phyloP scores from a whole-genome alignment of 768 basidiomycete genomes.

The Lentinula lateritia region DNA sequence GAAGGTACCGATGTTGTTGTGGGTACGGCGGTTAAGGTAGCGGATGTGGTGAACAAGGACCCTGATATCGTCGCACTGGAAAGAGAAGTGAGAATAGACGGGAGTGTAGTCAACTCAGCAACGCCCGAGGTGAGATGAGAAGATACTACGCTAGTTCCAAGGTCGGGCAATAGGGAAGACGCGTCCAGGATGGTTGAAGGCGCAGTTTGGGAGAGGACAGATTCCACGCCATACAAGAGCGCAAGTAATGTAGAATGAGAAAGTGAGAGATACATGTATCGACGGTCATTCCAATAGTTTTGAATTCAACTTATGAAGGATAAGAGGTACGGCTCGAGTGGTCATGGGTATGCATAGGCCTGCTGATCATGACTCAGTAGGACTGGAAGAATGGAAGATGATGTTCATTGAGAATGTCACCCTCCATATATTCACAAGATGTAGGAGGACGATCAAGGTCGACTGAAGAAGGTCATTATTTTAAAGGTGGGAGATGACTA shows the following conservation, averaged over 20 bases:
- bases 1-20: conserved; percentile 1
- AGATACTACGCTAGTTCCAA: not conserved
- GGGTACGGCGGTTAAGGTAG: not conserved
- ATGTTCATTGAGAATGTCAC: not conserved
- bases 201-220: not conserved
- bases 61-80: not conserved
- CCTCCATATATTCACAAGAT: not conserved
- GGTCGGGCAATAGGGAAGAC: not conserved
- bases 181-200: not conserved
- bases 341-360: not conserved
- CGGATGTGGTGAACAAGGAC: not conserved
- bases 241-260: not conserved
- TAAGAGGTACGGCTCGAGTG: not conserved
- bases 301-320: not conserved
- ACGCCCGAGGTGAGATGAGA: not conserved
- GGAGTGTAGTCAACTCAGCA: not conserved
- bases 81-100: not conserved
- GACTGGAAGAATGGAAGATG: not conserved
- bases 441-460: too few species aligned
- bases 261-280: not conserved
- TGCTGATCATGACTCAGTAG: too few species aligned
- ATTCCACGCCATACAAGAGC: not conserved
- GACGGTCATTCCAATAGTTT: not conserved
- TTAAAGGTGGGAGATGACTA: not conserved
- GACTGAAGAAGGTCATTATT: too few species aligned